A percentile compares a stretch with the other conserved stretches of the same genome.
Conservation (phyloP, 768 basidiomycete species). For the Macrolepiota fuliginosa region DNA sequence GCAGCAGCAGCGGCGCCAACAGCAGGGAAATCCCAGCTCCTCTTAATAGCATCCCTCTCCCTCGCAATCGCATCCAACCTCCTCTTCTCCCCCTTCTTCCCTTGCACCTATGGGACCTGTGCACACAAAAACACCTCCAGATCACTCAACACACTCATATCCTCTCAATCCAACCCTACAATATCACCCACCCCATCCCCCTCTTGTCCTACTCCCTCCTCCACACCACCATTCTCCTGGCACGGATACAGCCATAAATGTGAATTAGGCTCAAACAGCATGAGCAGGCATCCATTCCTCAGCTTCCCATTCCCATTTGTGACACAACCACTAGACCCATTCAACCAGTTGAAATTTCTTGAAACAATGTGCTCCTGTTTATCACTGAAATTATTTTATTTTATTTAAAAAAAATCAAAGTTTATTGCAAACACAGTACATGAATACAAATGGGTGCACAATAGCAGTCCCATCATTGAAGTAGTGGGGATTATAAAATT, state of each 20-base stretch:
- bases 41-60: constrained; percentile 53
- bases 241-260: constrained; percentile 73
- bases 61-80: constrained; percentile 38
- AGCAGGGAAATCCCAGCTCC: constrained; percentile 56
- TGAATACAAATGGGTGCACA: too few species aligned
- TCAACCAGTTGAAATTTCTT: too few species aligned
- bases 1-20: constrained; percentile 19
- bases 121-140: constrained; percentile 51
- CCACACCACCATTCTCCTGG: constrained; percentile 29
- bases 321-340: too few species aligned
- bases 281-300: constrained; percentile 36
- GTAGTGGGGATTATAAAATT: too few species aligned
- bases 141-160: constrained; percentile 71
- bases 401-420: too few species aligned
- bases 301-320: constrained; percentile 19
- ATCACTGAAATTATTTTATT: too few species aligned
- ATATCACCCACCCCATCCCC: constrained; percentile 53
- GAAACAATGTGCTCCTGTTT: too few species aligned
- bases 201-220: constrained; percentile 24
- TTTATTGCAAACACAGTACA: too few species aligned
- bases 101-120: constrained; percentile 15
- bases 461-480: too few species aligned
- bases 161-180: constrained; percentile 73
- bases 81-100: constrained; percentile 24
- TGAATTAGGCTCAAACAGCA: constrained; percentile 63